A percentile compares a stretch with the other conserved stretches of the same genome.
Conservation (phyloP, 768 basidiomycete species). For the Lyophyllum atratum region DNA sequence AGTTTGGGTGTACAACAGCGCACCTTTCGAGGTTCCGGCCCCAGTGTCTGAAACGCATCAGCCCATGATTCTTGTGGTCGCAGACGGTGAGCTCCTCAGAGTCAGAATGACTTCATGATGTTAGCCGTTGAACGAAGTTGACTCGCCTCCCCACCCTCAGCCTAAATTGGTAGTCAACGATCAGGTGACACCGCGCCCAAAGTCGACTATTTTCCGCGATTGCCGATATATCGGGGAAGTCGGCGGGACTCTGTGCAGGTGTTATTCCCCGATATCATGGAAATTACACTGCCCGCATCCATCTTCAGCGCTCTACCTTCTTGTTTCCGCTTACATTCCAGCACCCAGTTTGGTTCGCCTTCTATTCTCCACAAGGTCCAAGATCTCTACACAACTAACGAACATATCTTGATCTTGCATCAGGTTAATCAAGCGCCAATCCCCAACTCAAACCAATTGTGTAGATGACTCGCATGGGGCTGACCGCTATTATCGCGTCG, state of each 20-base stretch:
- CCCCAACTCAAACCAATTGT: neutral
- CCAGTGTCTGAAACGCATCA: too few relatives aligned
- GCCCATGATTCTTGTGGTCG: too few relatives aligned
- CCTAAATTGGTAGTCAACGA: neutral
- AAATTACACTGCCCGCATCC: neutral
- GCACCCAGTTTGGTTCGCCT: conserved; percentile 6
- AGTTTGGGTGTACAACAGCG: too few relatives aligned
- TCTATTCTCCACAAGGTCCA: neutral
- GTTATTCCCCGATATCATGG: conserved; percentile 13
- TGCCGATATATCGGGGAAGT: conserved; percentile 7
- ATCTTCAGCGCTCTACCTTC: neutral
- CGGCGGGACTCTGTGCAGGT: neutral
- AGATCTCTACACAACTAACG: neutral
- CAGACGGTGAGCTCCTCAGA: too few relatives aligned
- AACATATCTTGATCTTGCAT: neutral
- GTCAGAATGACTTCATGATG: too few relatives aligned
- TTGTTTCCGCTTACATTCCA: neutral
- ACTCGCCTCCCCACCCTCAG: too few relatives aligned
- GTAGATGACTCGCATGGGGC: neutral
- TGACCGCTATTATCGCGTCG: neutral
- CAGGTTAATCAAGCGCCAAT: neutral
- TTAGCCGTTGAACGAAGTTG: too few relatives aligned
- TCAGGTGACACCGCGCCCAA: neutral
- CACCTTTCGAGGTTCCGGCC: too few relatives aligned
- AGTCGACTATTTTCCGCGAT: neutral